Evolutionary conservation across 441 rosid species (phyloP).

Genomic region (Isatis lusitanica): DNA sequence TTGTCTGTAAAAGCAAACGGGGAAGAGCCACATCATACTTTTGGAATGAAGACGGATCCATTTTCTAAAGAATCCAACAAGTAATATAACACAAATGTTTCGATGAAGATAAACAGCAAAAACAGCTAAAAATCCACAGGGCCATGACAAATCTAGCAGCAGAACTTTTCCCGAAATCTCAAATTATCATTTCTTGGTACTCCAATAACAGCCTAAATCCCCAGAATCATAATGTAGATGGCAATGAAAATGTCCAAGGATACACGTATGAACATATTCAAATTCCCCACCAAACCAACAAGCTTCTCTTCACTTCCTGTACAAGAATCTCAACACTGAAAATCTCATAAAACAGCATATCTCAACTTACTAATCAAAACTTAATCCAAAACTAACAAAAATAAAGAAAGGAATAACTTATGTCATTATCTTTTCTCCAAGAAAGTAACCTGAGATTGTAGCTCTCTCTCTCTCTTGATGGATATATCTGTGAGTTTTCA

Average conservation of each 20-base stretch:
- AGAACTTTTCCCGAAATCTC: not conserved
- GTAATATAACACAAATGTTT: not conserved
- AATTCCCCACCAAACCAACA: not conserved
- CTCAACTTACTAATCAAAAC: slow-evolving; percentile 6
- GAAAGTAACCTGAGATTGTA: slow-evolving; percentile 58
- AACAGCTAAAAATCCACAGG: not conserved
- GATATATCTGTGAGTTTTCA: slow-evolving; percentile 27
- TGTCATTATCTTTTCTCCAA: slow-evolving; percentile 74
- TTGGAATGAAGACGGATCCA: not conserved
- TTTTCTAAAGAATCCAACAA: too few relatives aligned
- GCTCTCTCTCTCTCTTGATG: slow-evolving; percentile 64
- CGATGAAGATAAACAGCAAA: not conserved
- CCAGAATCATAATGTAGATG: slow-evolving; percentile 11
- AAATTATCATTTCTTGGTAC: too few relatives aligned
- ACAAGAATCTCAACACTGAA: slow-evolving; percentile 62
- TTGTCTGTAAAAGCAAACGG: slow-evolving; percentile 58
- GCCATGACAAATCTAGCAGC: slow-evolving; percentile 6
- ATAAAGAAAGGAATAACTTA: not conserved
- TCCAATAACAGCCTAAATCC: not conserved
- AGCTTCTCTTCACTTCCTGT: slow-evolving; percentile 69
- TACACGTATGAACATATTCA: not conserved
- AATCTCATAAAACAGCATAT: slow-evolving; percentile 12
- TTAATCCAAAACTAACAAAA: not conserved
- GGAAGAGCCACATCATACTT: slow-evolving; percentile 1
- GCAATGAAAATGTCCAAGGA: not conserved